Conservation (phyloP, 371 early-diverging fungal genomes). For the Saksenaea vasiformis region DNA sequence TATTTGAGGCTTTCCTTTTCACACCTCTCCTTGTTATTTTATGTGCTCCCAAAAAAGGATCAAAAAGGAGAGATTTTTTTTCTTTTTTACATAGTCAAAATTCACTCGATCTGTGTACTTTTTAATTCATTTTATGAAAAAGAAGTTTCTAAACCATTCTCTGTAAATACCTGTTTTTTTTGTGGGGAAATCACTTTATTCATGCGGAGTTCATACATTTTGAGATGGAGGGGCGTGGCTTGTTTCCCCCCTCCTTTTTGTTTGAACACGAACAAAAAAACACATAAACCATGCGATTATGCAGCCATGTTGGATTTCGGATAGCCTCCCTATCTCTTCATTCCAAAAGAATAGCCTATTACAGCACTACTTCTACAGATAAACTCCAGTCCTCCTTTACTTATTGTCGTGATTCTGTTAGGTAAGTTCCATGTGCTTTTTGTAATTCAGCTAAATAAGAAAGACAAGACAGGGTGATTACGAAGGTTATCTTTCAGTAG, state of each 20-base stretch:
- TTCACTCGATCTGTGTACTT: background rate
- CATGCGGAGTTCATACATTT: background rate
- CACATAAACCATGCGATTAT: background rate
- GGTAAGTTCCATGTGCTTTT: conserved; percentile 24
- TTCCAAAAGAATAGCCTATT: background rate
- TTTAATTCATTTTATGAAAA: background rate
- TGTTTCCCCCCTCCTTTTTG: no score
- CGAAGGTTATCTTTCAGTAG: conserved; percentile 73
- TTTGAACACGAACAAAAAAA: background rate
- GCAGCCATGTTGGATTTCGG: background rate
- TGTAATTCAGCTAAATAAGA: background rate
- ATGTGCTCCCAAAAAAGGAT: background rate
- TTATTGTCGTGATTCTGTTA: conserved; percentile 44
- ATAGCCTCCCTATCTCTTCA: background rate
- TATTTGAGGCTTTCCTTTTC: background rate
- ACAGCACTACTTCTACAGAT: background rate
- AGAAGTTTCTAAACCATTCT: background rate
- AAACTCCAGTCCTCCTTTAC: conserved; percentile 28
- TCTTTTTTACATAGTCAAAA: background rate
- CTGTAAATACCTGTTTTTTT: no score
- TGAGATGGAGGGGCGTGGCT: no score
- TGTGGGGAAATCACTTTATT: no score
- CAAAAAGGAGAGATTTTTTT: background rate
- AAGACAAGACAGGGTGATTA: conserved; percentile 64
- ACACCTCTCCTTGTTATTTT: background rate